Conservation (phyloP, 352 stramenopile species). For the Globisporangium sylvaticum region DNA sequence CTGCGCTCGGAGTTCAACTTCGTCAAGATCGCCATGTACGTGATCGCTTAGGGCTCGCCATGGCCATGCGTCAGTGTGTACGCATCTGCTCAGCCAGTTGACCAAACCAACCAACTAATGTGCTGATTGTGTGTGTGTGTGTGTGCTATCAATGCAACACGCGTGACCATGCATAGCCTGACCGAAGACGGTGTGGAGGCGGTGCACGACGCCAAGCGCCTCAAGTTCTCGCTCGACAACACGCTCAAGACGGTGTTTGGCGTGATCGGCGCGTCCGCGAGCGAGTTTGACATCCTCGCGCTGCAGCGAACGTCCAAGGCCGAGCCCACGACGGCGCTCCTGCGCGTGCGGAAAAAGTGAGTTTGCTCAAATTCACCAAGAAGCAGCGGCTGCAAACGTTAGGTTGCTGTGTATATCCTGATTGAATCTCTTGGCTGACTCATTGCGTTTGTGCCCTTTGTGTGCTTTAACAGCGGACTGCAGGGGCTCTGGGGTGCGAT, state of each 20-base stretch:
- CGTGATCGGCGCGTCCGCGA: constrained; percentile 49
- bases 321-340: constrained; percentile 49
- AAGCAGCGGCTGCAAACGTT: background rate
- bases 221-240: constrained; percentile 75
- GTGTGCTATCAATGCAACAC: background rate
- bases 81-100: background rate
- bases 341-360: constrained; percentile 58
- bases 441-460: background rate
- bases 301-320: constrained; percentile 20
- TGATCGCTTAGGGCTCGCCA: too few relatives aligned
- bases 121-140: background rate
- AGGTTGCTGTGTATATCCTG: background rate
- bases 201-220: constrained; percentile 48
- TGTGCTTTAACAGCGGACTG: constrained; percentile 30
- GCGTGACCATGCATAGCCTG: constrained; percentile 26
- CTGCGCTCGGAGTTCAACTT: constrained; percentile 45
- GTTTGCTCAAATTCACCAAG: background rate
- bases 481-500: constrained; percentile 59
- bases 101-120: background rate
- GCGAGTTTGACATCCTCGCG: constrained; percentile 65
- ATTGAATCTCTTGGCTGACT: background rate
- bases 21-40: constrained; percentile 71
- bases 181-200: constrained; percentile 37
- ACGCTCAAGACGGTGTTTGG: constrained; percentile 67
- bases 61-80: too few relatives aligned